phyloP scores from a whole-genome alignment of 2,329 filamentous ascomycete genomes.

The Pseudogymnoascus sp. region DNA sequence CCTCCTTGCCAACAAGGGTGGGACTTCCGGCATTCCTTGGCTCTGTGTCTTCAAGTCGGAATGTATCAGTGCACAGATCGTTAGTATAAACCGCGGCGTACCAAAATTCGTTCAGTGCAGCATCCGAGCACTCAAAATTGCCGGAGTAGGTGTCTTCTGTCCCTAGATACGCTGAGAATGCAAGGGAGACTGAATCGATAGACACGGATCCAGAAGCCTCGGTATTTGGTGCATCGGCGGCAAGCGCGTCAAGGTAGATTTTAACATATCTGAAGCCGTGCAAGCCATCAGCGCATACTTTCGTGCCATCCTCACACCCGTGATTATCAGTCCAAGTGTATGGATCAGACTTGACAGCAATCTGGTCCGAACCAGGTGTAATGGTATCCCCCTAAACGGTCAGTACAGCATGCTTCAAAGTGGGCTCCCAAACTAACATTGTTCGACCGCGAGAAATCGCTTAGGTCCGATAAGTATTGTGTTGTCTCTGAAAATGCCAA shows the following conservation, averaged over 20 bases:
- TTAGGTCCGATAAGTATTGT: constrained; percentile 36
- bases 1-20: constrained; percentile 38
- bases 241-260: constrained; percentile 39
- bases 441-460: constrained; percentile 44
- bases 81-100: constrained; percentile 47
- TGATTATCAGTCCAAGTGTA: constrained; percentile 41
- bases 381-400: constrained; percentile 30
- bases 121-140: constrained; percentile 46
- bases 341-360: constrained; percentile 36
- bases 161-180: constrained; percentile 40
- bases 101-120: constrained; percentile 44
- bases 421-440: constrained; percentile 29
- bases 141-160: constrained; percentile 43
- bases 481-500: constrained; percentile 44
- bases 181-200: constrained; percentile 37
- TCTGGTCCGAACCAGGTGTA: constrained; percentile 43
- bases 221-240: constrained; percentile 39
- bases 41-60: constrained; percentile 42
- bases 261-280: constrained; percentile 48
- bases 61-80: constrained; percentile 41
- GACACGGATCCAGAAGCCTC: constrained; percentile 35
- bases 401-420: constrained; percentile 10
- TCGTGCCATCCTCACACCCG: constrained; percentile 36
- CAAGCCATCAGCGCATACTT: constrained; percentile 45
- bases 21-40: constrained; percentile 38